Conservation (phyloP, 176 grass and related monocot species). For the Zea mays region DNA sequence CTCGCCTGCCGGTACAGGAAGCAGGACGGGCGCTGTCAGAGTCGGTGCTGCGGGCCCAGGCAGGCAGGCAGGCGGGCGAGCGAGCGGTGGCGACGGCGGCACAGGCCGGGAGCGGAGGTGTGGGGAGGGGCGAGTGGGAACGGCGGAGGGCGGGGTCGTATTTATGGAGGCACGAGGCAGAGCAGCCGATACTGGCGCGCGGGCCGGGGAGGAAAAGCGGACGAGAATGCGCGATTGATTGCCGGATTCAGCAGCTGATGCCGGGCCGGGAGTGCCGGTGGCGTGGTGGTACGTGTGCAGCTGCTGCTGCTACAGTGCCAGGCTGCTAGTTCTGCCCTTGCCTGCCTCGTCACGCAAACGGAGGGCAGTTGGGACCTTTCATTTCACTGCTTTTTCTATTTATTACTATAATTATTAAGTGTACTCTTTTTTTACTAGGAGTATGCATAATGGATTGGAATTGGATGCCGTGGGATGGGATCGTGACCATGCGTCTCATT, state of each 20-base stretch:
- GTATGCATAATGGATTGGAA: too few relatives aligned
- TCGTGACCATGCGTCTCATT: neutral
- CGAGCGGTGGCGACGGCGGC: neutral
- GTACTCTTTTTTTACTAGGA: too few relatives aligned
- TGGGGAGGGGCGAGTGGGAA: neutral
- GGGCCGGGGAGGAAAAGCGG: neutral
- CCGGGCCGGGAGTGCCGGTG: neutral
- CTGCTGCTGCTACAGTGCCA: neutral
- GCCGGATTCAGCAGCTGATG: conserved; percentile 2
- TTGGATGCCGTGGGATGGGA: too few relatives aligned
- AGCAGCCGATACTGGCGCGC: conserved; percentile 34
- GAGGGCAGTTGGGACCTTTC: neutral
- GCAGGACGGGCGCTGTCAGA: neutral
- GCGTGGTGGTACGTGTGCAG: neutral
- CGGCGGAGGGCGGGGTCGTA: conserved; percentile 8
- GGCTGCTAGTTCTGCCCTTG: neutral
- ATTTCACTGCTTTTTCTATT: neutral
- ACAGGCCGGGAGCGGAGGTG: neutral
- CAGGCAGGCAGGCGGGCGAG: neutral
- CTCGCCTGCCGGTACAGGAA: neutral
- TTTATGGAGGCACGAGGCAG: conserved; percentile 42
- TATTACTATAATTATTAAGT: neutral
- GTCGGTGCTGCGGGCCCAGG: neutral
- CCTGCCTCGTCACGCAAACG: neutral
- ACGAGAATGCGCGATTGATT: neutral